These are phyloP conservation scores for Mycena vulgaris DNA, from an alignment of 768 basidiomycete species.

Conservation along the genomic window DNA sequence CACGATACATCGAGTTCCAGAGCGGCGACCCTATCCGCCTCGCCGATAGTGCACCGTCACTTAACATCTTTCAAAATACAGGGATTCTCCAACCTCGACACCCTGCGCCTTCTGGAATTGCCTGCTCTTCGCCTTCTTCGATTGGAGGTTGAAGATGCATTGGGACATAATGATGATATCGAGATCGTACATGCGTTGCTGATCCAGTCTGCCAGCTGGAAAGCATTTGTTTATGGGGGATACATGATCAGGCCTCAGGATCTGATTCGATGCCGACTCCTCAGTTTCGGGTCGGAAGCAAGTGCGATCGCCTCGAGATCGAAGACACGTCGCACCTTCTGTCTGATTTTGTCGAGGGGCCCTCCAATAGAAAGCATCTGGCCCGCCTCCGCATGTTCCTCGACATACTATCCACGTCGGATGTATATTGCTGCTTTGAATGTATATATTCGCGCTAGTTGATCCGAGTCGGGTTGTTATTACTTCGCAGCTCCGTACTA, in stretches of 20 bases:
- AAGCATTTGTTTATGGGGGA: neutral
- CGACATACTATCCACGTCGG: too few species aligned
- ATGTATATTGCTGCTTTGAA: too few species aligned
- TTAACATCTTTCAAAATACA: neutral
- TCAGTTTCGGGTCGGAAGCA: too few species aligned
- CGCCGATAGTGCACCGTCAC: neutral
- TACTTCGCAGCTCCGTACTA: too few species aligned
- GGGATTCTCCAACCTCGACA: neutral
- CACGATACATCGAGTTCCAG: neutral
- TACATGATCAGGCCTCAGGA: neutral
- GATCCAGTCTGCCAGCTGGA: neutral
- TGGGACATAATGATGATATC: too few species aligned
- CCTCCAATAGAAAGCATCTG: too few species aligned
- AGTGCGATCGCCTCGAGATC: too few species aligned
- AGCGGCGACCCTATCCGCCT: neutral
- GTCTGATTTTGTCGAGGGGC: too few species aligned
- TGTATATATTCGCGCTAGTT: too few species aligned
- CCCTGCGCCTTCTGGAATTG: neutral
- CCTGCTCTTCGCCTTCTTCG: constrained; percentile 1
- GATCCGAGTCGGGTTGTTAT: too few species aligned
- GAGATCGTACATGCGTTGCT: neutral
- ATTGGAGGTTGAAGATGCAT: neutral
- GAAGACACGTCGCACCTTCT: too few species aligned
- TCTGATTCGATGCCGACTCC: neutral
- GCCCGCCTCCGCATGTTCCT: too few species aligned